These are phyloP conservation scores for Macrocystidia cucumis DNA, from an alignment of 1,284 basidiomycete species.

Conservation along the genomic window DNA sequence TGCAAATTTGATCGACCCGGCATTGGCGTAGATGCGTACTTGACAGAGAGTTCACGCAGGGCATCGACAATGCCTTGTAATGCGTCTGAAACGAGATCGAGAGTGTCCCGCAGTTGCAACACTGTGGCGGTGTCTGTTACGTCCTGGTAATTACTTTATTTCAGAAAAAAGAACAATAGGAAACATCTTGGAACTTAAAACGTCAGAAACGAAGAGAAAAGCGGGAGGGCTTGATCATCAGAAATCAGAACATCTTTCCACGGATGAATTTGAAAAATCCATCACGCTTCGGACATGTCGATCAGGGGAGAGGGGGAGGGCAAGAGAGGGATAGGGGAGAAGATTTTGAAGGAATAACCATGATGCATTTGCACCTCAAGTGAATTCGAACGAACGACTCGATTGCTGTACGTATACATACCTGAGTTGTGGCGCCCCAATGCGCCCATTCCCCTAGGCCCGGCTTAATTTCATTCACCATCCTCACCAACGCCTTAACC, in stretches of 20 bases:
- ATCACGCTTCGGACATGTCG: too few species aligned
- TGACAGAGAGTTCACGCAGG: slow-evolving; percentile 19
- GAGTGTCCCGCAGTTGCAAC: slow-evolving; percentile 30
- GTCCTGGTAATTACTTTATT: too few species aligned
- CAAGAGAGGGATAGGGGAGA: too few species aligned
- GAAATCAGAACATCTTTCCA: too few species aligned
- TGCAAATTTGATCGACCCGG: slow-evolving; percentile 37
- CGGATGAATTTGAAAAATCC: too few species aligned
- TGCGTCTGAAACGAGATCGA: slow-evolving; percentile 21
- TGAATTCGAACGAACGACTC: slow-evolving; percentile 1
- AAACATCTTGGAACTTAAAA: too few species aligned
- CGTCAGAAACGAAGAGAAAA: too few species aligned
- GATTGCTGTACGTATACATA: slow-evolving; percentile 10
- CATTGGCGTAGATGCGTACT: slow-evolving; percentile 30
- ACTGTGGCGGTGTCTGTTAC: slow-evolving; percentile 37
- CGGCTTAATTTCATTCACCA: slow-evolving; percentile 23
- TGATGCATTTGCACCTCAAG: too few species aligned
- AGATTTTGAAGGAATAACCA: too few species aligned
- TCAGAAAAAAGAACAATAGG: too few species aligned
- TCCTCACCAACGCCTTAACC: slow-evolving; percentile 31
- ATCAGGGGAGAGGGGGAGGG: too few species aligned
- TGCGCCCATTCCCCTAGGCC: slow-evolving; percentile 36
- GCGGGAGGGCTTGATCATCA: too few species aligned
- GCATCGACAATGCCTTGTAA: slow-evolving; percentile 19
- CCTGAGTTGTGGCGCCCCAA: slow-evolving; percentile 40